Evolutionary conservation across 1,284 basidiomycete genomes (phyloP).

Genomic region (Somion occarium): DNA sequence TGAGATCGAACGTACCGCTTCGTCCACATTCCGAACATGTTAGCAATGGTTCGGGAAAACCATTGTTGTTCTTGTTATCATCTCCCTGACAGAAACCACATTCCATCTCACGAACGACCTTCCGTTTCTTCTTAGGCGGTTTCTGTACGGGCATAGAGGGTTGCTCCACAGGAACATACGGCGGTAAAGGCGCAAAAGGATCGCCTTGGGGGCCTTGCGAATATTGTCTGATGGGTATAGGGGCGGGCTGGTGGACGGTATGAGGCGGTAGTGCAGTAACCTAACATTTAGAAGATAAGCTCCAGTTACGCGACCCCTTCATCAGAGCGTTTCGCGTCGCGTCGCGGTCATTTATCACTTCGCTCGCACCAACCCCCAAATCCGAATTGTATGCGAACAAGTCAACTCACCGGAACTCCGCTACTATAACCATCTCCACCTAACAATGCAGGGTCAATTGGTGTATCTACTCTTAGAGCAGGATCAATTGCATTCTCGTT

Average conservation of each 20-base stretch:
- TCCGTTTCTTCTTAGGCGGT: conserved; percentile 44
- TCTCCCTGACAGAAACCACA: conserved; percentile 68
- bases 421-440: conserved; percentile 21
- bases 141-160: conserved; percentile 27
- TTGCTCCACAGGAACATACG: conserved; percentile 45
- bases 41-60: conserved; percentile 57
- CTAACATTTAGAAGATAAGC: conserved; percentile 8
- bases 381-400: conserved; percentile 8
- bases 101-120: conserved; percentile 47
- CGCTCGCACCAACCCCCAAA: conserved; percentile 2
- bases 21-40: conserved; percentile 68
- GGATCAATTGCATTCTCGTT: conserved; percentile 74
- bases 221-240: conserved; percentile 35
- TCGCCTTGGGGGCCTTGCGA: conserved; percentile 74
- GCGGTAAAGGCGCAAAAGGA: conserved; percentile 66
- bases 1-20: conserved; percentile 38
- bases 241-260: conserved; percentile 13
- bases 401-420: conserved; percentile 22
- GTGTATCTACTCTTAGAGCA: conserved; percentile 40
- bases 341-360: conserved; percentile 22
- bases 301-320: conserved; percentile 16
- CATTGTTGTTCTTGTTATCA: conserved; percentile 51
- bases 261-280: conserved; percentile 16
- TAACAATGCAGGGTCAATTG: conserved; percentile 50
- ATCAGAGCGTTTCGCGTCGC: conserved; percentile 28